Base-by-base conservation (phyloP, 257 asterid genomes). In the Solanum etuberosum region DNA sequence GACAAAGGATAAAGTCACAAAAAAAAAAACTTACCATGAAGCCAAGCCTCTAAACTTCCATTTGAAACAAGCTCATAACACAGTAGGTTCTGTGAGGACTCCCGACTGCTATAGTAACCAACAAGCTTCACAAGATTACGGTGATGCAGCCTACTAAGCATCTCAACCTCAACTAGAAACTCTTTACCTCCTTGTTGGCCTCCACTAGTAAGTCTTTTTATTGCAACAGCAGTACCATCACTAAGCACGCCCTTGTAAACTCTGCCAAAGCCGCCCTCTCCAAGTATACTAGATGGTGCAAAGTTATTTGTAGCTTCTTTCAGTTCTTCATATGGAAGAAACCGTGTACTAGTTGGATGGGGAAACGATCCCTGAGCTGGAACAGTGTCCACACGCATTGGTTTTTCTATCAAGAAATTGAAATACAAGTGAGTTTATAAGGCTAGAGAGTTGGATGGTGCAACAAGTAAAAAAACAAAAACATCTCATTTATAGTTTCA, bases 151-250 rank as follows among this genome's bases (percentile, higher is more conserved):
- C 99, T 91, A 88, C 99, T 97, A 83, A 97, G 98, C 98, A 97
- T 97, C 91, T 97, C 98, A 82, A 97, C 98, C 93, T 97, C 99
- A 85, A 97, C 98, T 89, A 94, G 89, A 89, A 95, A 96, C 90
- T 96, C 98, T 92, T 94, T 95, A 90, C 93, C 98, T 38, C 99
- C 99, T 90, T 96, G 99, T 86, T 94, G 99, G 80, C 99, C 99
- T 87, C 98, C 99, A 88, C 85, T 92, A 86, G 92, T 94, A 54
- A 96, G 98, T 89, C 89, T 95, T 91, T 96, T 96, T 93, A 96
- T 95, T 68, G 99, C 99, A 77, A 96, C 99, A 90, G 95, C 93
- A 74, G 98, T 95, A 83, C 99, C 99, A 89, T 96, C 98, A 90
- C 93, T 85, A 77, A 95, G 87, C 57, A 94, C 94, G 87, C 98